Conservation (phyloP, 2,329 filamentous ascomycete genomes). For the Curvularia lunata region DNA sequence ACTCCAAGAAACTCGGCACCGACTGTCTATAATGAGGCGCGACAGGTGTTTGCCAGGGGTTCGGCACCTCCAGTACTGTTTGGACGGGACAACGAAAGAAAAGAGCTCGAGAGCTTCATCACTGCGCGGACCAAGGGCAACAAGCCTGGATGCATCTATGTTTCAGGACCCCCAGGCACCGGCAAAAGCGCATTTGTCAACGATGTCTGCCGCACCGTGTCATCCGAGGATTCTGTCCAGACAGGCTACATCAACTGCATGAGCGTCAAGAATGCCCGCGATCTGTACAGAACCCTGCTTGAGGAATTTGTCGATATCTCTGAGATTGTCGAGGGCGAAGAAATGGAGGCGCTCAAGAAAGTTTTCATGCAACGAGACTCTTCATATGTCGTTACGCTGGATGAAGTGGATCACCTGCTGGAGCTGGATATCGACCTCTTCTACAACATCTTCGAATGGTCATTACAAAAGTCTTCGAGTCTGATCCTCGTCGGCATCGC, state of each 20-base stretch:
- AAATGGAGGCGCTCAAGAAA: conserved; percentile 70
- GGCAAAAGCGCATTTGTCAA: conserved; percentile 95
- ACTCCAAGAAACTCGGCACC: conserved; percentile 70
- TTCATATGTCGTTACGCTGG: conserved; percentile 83
- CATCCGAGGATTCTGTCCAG: conserved; percentile 61
- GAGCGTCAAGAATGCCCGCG: conserved; percentile 87
- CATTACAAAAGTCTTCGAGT: conserved; percentile 77
- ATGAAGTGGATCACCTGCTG: conserved; percentile 94
- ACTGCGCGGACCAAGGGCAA: conserved; percentile 64
- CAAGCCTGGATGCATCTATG: conserved; percentile 83
- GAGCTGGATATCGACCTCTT: conserved; percentile 87
- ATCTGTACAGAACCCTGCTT: conserved; percentile 81
- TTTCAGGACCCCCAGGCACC: conserved; percentile 93
- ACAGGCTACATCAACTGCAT: conserved; percentile 93
- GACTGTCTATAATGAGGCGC: conserved; percentile 84
- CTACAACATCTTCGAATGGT: conserved; percentile 97
- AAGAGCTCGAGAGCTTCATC: conserved; percentile 73
- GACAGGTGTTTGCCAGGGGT: conserved; percentile 84
- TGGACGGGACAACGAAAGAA: conserved; percentile 73
- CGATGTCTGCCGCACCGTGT: conserved; percentile 71
- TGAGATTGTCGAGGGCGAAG: conserved; percentile 69
- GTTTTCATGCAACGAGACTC: conserved; percentile 69
- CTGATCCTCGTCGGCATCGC: conserved; percentile 91
- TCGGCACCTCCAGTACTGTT: conserved; percentile 76
- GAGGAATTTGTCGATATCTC: conserved; percentile 68